Evolutionary conservation across 768 basidiomycete genomes (phyloP), one percentile per base, ranked within the genome.

Genomic region (Suillus occidentalis): DNA sequence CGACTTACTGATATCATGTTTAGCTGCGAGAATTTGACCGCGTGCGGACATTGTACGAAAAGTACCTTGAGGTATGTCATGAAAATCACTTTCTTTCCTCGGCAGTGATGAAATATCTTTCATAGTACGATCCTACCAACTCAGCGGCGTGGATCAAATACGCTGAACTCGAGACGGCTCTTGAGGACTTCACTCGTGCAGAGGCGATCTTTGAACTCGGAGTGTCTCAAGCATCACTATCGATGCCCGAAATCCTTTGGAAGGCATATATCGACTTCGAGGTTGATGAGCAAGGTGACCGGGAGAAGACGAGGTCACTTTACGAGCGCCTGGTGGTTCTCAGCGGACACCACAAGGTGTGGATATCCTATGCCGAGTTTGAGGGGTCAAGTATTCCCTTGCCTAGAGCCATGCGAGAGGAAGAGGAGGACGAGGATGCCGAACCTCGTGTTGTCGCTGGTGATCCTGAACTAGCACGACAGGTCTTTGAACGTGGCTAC

Each of bases 251-350:
- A 75, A 79, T 95, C 7, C 80, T 95, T 10, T 94, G 92, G 92
- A 95, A 97, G 75, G 92, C 94, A 6, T 98, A 94, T 76, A 93
- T 98, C 78, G 97, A 98, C 76, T 97, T 97, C 70, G 97, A 99
- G 78, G 88, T 90, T 63, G 92, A 93, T 65, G 95, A 97, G 76
- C 76, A 77, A 42, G 95, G 95, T 70, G 95, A 98, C 68, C 87
- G 94, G 47, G 92, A 92, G 64, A 84, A 86, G 18, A 90, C 92
- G 2, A 83, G 97, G n/a, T 82, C 83, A 7, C 74, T 99, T 47
- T 98, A 97, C 74, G 96, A 98, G 78, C 87, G 95, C 22, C 84
- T 98, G 22, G 83, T 97, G 57, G 79, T 85, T 40, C 81, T 91
- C 58, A 97, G 94, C 68, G 93, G 93, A 4, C 96, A 99, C 73